These are phyloP conservation scores for Biancaea sappan DNA, from an alignment of 306 rosid species.

Conservation along the genomic window DNA sequence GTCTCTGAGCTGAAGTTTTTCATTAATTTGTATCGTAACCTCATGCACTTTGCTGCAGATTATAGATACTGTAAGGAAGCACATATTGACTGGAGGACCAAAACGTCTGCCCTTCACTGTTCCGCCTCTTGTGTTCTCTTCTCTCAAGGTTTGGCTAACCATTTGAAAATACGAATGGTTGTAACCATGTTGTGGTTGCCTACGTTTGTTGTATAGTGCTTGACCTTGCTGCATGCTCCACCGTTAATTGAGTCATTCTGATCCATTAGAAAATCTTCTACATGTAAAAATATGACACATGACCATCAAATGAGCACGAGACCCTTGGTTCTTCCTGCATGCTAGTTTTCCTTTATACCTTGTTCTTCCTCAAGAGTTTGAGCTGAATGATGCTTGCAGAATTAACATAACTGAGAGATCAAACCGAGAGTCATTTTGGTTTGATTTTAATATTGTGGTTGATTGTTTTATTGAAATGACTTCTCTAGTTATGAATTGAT, in stretches of 20 bases:
- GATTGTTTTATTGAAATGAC: slow-evolving; percentile 18
- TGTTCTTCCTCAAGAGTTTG: not conserved
- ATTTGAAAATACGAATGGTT: slow-evolving; percentile 2
- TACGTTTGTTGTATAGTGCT: slow-evolving; percentile 23
- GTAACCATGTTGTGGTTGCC: slow-evolving; percentile 4
- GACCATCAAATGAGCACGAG: not conserved
- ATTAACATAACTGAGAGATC: slow-evolving; percentile 25
- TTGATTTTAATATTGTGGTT: slow-evolving; percentile 20
- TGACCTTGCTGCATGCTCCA: slow-evolving; percentile 28
- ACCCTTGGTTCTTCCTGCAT: not conserved
- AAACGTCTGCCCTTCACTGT: slow-evolving; percentile 88
- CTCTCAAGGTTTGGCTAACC: slow-evolving; percentile 71
- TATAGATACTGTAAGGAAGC: slow-evolving; percentile 80
- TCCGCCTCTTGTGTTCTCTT: slow-evolving; percentile 88
- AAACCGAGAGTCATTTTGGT: not conserved
- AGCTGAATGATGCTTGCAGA: slow-evolving; percentile 3
- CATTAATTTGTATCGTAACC: slow-evolving; percentile 28
- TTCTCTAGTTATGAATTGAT: slow-evolving; percentile 6
- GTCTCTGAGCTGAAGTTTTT: slow-evolving; percentile 18
- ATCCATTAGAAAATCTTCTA: not conserved
- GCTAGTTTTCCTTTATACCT: not conserved
- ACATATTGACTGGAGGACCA: slow-evolving; percentile 84
- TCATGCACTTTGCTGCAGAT: slow-evolving; percentile 67
- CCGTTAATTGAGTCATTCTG: not conserved
- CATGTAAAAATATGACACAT: not conserved